Base-by-base conservation (phyloP, 2,329 filamentous ascomycete genomes). In the Colletotrichum shisoi region DNA sequence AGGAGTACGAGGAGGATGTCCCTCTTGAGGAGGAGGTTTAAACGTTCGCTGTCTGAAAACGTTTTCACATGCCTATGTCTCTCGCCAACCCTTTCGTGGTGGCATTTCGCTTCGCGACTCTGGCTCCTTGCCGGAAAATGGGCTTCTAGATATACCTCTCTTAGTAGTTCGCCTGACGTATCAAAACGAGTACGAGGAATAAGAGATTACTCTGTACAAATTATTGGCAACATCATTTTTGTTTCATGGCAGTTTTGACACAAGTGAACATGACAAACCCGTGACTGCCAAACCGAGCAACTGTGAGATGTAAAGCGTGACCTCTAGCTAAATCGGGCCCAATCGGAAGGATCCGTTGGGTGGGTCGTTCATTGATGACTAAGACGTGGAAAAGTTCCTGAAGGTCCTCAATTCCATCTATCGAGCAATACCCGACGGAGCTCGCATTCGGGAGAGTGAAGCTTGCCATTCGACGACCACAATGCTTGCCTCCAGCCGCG, bases 1-100 rank as follows among this genome's bases (percentile, higher is more conserved):
- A 97, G 84, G 93, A 96, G 80, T 94, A 96, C 79, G 91, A 91
- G 76, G 93, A 95, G 86, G 94, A 97, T 82, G 86, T 85, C 72
- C 89, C 89, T 80, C 82, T 81, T 73, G 91, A 94, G 83, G 89
- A 91, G 81, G 91, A 91, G 79, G 82, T 83, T 75, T 83, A 83
- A 75, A 63, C 62, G 31, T 34, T 34, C 31, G 37, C 49, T 51
- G 42, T 44, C 24, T 42, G 12, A 49, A 48, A 9, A 48, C n/a
- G 24, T 19, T 46, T 13, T 27, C n/a, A 24, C 39, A 44, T 45
- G 15, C 54, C 27, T 44, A 59, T 17, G 17, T 59, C 61, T 51
- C 27, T 37, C 34, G 48, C 60, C 64, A 63, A 54, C 37, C 62
- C 51, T 27, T 45, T 9, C 40, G 42, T 62, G 61, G 65, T 64